Base-by-base conservation (phyloP, 148 eudicot species). In the Silene latifolia region DNA sequence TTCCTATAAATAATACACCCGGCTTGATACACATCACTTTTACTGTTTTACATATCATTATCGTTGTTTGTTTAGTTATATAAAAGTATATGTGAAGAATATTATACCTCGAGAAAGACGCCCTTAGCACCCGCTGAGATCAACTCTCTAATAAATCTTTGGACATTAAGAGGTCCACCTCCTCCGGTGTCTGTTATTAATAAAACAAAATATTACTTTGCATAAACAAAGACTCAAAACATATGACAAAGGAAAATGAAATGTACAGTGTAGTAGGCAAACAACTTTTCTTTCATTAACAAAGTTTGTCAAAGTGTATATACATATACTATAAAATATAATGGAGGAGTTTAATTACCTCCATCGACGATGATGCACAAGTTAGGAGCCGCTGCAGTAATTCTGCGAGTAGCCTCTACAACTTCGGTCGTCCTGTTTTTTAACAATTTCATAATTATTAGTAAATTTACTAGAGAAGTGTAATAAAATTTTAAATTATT, bases 61-160 rank as follows among this genome's bases (percentile, higher is more conserved):
- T 35, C 39, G 39, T 35, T 27, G 39, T 35, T 35, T 35, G 63
- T 21, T 0, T 21, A 59, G 20, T 18, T 3, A n/a, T n/a, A n/a
- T n/a, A n/a, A n/a, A n/a, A n/a, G n/a, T n/a, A n/a, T n/a, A 17
- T 17, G 7, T 25, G 8, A 10, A 4, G 2, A 66, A 27, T 25
- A 27, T 63, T 32, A 2, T 67, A 80, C 83, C 80, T 81, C 80
- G 17, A 77, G 60, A 67, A 77, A 81, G 77, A 74, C 71, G 35
- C 83, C 83, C 63, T 75, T 59, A 60, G 77, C 80, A 48, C 83
- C 83, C 2, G 80, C 83, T 5, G 70, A 14, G 6, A 77, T 81
- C 66, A 81, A 20, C 23, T 67, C 53, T 18, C 46, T 19, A 23
- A 67, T 20, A 19, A 67, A 67, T 51, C 71, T 42, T 67, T 67